Evolutionary conservation across 2,329 filamentous ascomycete species (phyloP).

Genomic region (Trichoderma koningiopsis): DNA sequence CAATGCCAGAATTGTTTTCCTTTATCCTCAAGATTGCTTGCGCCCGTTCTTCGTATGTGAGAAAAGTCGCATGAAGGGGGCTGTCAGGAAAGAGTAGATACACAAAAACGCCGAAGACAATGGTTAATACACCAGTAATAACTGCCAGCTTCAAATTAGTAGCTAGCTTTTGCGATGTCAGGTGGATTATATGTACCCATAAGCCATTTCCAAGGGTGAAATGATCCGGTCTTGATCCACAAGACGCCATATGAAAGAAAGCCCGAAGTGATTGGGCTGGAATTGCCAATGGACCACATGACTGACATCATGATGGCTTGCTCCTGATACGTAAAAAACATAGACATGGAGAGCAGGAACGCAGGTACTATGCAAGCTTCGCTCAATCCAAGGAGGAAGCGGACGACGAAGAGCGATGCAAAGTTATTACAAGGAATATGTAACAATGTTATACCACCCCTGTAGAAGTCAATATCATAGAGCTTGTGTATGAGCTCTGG

Average conservation of each 20-base stretch:
- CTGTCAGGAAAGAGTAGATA: conserved; percentile 25
- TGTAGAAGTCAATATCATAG: conserved; percentile 7
- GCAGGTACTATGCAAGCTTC: conserved; percentile 34
- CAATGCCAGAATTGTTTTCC: conserved; percentile 38
- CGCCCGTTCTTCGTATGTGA: conserved; percentile 32
- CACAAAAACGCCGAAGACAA: conserved; percentile 28
- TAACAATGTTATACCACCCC: conserved; percentile 37
- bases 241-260: conserved; percentile 38
- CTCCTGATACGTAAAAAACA: conserved; percentile 43
- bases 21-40: conserved; percentile 39
- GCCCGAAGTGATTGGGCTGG: conserved; percentile 38
- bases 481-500: neutral
- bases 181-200: conserved; percentile 35
- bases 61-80: conserved; percentile 28
- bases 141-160: conserved; percentile 18
- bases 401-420: conserved; percentile 35
- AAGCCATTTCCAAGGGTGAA: conserved; percentile 44
- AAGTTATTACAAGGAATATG: conserved; percentile 36
- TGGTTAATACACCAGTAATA: conserved; percentile 28
- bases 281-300: conserved; percentile 45
- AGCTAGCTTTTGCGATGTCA: neutral
- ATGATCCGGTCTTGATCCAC: conserved; percentile 40
- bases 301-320: conserved; percentile 40
- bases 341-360: conserved; percentile 35
- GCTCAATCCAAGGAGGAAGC: conserved; percentile 35